Conservation (phyloP, 2,329 filamentous ascomycete genomes). For the Colletotrichum trifolii region DNA sequence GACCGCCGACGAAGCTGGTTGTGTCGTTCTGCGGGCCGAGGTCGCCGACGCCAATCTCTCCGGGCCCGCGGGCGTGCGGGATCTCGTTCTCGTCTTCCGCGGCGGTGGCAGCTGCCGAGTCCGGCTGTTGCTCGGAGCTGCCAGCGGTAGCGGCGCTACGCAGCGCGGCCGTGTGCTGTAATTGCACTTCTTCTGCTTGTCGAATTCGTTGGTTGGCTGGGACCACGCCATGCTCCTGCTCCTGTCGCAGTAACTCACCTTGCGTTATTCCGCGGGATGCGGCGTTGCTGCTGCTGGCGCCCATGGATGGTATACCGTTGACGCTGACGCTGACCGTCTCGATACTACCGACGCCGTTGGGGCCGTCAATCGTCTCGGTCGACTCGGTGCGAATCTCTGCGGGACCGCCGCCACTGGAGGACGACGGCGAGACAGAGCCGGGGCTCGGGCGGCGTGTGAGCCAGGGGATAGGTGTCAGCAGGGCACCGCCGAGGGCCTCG, state of each 20-base stretch:
- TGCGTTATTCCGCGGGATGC: constrained; percentile 74
- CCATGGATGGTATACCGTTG: constrained; percentile 72
- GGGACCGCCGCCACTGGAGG: constrained; percentile 36
- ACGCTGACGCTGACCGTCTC: constrained; percentile 84
- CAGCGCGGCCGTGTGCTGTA: constrained; percentile 32
- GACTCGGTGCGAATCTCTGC: constrained; percentile 75
- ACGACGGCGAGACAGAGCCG: constrained; percentile 36
- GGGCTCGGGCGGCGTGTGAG: constrained; percentile 57
- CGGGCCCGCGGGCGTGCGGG: constrained; percentile 86
- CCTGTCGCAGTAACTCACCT: constrained; percentile 86
- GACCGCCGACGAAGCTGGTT: constrained; percentile 52
- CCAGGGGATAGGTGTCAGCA: constrained; percentile 96
- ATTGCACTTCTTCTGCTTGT: constrained; percentile 37
- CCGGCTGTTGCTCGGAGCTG: constrained; percentile 36
- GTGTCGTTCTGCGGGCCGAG: constrained; percentile 76
- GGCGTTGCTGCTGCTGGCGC: constrained; percentile 43
- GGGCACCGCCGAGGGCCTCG: constrained; percentile 87
- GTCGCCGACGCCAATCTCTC: constrained; percentile 86
- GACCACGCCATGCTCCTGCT: constrained; percentile 84
- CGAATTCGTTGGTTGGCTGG: constrained; percentile 71
- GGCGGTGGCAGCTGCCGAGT: constrained; percentile 36
- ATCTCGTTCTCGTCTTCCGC: constrained; percentile 68
- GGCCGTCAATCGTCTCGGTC: constrained; percentile 84
- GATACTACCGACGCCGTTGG: constrained; percentile 81
- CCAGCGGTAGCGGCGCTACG: constrained; percentile 35